These are phyloP conservation scores for Ottelia alismoides DNA, from an alignment of 106 monocot genomes.

Conservation along the genomic window DNA sequence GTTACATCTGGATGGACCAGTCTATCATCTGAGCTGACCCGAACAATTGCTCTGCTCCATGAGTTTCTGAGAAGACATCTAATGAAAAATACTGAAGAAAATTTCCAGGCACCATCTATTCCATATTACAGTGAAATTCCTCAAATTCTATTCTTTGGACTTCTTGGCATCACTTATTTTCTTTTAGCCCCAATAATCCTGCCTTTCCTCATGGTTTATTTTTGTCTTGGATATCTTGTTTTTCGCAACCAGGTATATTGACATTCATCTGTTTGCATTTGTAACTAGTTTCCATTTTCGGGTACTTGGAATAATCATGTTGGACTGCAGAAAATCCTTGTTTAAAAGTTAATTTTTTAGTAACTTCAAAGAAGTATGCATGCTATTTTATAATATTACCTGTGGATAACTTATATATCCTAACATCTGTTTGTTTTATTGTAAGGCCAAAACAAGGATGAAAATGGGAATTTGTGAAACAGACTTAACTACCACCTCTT, in stretches of 20 bases:
- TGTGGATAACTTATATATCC: no score
- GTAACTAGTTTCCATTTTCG: no score
- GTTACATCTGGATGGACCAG: constrained; percentile 95
- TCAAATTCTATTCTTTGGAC: constrained; percentile 61
- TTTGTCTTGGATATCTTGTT: constrained; percentile 79
- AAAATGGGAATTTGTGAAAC: no score
- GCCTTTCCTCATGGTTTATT: constrained; percentile 82
- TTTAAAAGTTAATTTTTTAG: no score
- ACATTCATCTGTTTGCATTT: no score
- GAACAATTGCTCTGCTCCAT: constrained; percentile 36
- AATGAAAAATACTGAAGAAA: constrained; percentile 24
- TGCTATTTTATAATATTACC: no score
- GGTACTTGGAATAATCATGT: no score
- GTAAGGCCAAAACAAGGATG: no score
- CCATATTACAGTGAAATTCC: constrained; percentile 87
- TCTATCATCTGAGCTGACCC: constrained; percentile 60
- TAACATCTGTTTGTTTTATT: no score
- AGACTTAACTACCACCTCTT: no score
- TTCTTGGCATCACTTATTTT: constrained; percentile 79
- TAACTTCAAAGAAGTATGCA: no score
- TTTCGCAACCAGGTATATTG: constrained; percentile 98
- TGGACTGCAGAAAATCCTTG: no score
- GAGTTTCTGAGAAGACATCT: constrained; percentile 35
- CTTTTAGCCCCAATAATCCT: constrained; percentile 80
- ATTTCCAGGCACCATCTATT: constrained; percentile 44